Evolutionary conservation across 768 basidiomycete genomes (phyloP).

Genomic region (Lentinula guzmanii): DNA sequence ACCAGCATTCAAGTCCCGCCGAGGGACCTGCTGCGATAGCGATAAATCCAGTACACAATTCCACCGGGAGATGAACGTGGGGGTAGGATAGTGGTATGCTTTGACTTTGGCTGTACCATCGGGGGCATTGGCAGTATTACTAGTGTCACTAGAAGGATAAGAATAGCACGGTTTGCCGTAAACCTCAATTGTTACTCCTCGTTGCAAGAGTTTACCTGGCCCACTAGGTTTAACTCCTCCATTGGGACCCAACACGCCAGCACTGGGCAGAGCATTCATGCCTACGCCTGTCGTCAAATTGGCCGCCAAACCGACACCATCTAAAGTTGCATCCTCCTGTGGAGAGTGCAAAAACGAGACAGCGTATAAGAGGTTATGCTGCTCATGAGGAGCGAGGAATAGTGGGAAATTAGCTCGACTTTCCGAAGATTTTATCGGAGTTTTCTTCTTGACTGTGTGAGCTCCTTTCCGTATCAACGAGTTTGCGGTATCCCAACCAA

Average conservation of each 20-base stretch:
- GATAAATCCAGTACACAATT: conserved; percentile 85
- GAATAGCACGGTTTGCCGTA: conserved; percentile 61
- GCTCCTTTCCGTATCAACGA: conserved; percentile 27
- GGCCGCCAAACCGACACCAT: conserved; percentile 14
- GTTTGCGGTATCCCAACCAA: conserved; percentile 53
- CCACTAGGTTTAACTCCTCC: neutral
- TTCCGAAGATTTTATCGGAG: neutral
- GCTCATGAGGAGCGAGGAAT: conserved; percentile 74
- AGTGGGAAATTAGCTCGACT: conserved; percentile 20
- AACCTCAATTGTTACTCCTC: conserved; percentile 77
- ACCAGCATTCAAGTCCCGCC: neutral
- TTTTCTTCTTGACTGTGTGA: neutral
- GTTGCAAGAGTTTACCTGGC: conserved; percentile 47
- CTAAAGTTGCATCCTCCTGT: conserved; percentile 42
- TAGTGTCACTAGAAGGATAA: neutral
- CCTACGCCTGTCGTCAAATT: neutral
- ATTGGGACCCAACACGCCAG: conserved; percentile 8
- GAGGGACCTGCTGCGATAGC: conserved; percentile 12
- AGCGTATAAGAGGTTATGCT: conserved; percentile 85
- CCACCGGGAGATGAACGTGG: conserved; percentile 80
- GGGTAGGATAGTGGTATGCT: conserved; percentile 51
- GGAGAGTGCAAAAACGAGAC: conserved; percentile 75
- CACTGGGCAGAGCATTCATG: conserved; percentile 5
- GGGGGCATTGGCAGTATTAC: conserved; percentile 8
- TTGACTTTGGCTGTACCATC: neutral